A percentile compares a stretch with the other conserved stretches of the same genome.
These are phyloP conservation scores for Nissolia schottii DNA, from an alignment of 306 rosid species.

Conservation along the genomic window DNA sequence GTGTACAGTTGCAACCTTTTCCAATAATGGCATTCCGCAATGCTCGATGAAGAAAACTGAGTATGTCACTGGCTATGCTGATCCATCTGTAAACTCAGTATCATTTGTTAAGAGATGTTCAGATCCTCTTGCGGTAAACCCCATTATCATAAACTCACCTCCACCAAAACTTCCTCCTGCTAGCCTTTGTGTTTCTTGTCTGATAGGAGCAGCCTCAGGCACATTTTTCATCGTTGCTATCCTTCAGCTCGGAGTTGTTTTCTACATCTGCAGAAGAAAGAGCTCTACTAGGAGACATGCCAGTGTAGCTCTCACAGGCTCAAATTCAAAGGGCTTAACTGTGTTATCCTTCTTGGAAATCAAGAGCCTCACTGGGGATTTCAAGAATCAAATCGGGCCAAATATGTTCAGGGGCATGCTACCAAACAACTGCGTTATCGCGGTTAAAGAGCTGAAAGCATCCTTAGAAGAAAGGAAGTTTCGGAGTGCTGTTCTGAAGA, in stretches of 20 bases:
- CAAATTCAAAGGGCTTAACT: constrained; percentile 48
- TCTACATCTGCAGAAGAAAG: constrained; percentile 47
- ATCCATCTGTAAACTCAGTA: constrained; percentile 53
- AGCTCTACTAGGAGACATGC: constrained; percentile 28
- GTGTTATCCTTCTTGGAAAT: constrained; percentile 57
- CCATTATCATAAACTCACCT: constrained; percentile 19
- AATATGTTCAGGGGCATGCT: constrained; percentile 59
- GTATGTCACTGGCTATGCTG: constrained; percentile 58
- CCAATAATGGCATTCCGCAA: constrained; percentile 59
- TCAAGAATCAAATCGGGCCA: constrained; percentile 54
- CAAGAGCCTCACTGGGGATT: constrained; percentile 52
- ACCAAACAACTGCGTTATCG: constrained; percentile 40
- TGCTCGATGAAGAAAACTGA: constrained; percentile 55
- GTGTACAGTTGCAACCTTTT: constrained; percentile 63
- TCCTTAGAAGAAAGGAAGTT: constrained; percentile 64
- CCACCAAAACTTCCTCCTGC: constrained; percentile 25
- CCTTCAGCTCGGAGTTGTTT: constrained; percentile 56
- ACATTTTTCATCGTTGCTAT: constrained; percentile 37
- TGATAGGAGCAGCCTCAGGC: constrained; percentile 59
- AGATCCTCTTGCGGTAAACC: constrained; percentile 68
- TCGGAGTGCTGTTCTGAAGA: constrained; percentile 47
- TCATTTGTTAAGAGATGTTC: constrained; percentile 69
- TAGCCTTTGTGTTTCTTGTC: constrained; percentile 48
- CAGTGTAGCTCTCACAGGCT: constrained; percentile 26
- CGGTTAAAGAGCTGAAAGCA: constrained; percentile 48